Percentiles rank a stretch among this genome's conserved stretches.
Conservation (phyloP, 257 asterid genomes). For the Striga asiatica region DNA sequence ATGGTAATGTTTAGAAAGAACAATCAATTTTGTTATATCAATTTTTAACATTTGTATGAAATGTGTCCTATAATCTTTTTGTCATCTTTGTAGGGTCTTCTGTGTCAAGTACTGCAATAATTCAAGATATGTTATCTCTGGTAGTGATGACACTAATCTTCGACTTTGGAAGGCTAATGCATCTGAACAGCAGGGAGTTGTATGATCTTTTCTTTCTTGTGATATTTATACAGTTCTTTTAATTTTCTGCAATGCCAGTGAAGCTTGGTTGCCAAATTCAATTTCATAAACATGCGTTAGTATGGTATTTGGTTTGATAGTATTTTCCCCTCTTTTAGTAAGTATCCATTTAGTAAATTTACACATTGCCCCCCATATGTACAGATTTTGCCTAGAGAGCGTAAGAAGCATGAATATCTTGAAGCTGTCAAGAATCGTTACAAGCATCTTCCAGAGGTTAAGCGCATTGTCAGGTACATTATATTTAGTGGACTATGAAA, state of each 20-base stretch:
- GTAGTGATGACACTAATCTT: conserved; percentile 92
- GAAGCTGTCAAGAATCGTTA: conserved; percentile 85
- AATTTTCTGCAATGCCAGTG: background rate
- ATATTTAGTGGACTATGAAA: background rate
- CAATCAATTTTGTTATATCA: background rate
- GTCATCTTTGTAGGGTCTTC: conserved; percentile 54
- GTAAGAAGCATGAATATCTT: conserved; percentile 63
- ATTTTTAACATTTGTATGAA: background rate
- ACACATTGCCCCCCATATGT: background rate
- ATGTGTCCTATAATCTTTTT: conserved; percentile 17
- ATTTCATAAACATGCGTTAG: background rate
- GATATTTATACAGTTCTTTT: background rate
- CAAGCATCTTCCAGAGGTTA: conserved; percentile 85
- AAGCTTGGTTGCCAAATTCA: background rate
- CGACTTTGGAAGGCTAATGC: conserved; percentile 99
- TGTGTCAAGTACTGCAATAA: conserved; percentile 88
- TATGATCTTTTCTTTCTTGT: conserved; percentile 28
- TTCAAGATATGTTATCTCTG: conserved; percentile 76
- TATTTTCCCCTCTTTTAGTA: background rate
- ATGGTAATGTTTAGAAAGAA: background rate
- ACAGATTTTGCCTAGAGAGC: conserved; percentile 92
- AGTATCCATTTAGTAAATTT: background rate
- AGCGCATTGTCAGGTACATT: conserved; percentile 78
- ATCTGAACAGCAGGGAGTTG: conserved; percentile 93
- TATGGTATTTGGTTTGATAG: background rate